Conservation (phyloP, 805 yeast genomes). For the Wickerhamomyces rabaulensis region DNA sequence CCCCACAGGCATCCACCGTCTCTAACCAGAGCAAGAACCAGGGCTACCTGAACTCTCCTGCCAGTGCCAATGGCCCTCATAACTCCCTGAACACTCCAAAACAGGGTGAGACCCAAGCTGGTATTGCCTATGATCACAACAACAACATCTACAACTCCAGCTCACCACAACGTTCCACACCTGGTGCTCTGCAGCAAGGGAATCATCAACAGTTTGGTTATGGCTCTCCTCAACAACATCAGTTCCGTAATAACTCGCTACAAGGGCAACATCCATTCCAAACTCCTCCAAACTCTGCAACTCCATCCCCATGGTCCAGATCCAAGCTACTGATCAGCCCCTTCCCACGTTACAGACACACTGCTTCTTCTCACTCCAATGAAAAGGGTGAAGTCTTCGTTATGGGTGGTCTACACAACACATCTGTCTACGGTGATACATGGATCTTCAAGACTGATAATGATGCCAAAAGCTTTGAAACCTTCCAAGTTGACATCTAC, state of each 20-base stretch:
- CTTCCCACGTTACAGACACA: constrained; percentile 92
- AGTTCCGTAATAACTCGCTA: constrained; percentile 6
- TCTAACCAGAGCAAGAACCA: constrained; percentile 9
- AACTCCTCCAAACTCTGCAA: constrained; percentile 1
- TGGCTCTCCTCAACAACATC: constrained; percentile 7
- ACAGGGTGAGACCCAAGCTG: constrained; percentile 4
- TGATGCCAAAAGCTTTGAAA: constrained; percentile 27
- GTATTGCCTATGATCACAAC: constrained; percentile 18
- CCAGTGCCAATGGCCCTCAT: constrained; percentile 6
- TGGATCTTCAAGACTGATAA: constrained; percentile 72
- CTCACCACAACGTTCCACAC: constrained; percentile 17
- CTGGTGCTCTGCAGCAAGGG: not conserved
- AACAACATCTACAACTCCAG: constrained; percentile 18
- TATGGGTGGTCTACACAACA: constrained; percentile 94
- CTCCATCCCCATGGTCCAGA: constrained; percentile 59
- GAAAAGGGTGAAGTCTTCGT: constrained; percentile 78
- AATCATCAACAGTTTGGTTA: not conserved
- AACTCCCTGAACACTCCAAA: constrained; percentile 4
- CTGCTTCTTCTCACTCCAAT: constrained; percentile 70
- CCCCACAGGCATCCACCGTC: constrained; percentile 23
- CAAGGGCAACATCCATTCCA: constrained; percentile 21
- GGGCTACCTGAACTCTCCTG: constrained; percentile 7
- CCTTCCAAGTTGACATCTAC: constrained; percentile 57
- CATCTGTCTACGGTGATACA: constrained; percentile 89
- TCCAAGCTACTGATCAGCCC: constrained; percentile 69